These are phyloP conservation scores for Nigrograna mackinnonii DNA, from an alignment of 2,329 filamentous ascomycete species.

Conservation along the genomic window DNA sequence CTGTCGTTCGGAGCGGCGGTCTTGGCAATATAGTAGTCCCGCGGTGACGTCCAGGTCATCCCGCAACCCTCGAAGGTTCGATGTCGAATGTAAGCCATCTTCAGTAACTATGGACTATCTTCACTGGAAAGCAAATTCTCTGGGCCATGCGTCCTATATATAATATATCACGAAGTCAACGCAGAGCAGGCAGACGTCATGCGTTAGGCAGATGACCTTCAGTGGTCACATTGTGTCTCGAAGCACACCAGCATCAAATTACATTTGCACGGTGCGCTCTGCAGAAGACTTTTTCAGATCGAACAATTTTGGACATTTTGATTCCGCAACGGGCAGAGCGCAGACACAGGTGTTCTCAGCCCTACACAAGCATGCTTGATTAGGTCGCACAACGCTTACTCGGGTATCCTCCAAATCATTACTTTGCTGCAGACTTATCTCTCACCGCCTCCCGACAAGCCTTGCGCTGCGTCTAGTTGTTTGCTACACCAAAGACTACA, in stretches of 20 bases:
- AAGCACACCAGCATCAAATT: neutral
- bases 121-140: neutral
- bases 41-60: slow-evolving; percentile 22
- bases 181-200: neutral
- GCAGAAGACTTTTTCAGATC: no score
- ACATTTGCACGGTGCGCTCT: neutral
- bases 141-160: neutral
- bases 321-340: no score
- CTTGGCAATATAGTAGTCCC: slow-evolving; percentile 14
- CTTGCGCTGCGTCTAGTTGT: no score
- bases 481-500: no score
- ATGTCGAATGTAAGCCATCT: slow-evolving; percentile 38
- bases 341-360: no score
- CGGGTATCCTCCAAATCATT: no score
- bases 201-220: neutral
- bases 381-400: no score
- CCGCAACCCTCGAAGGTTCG: slow-evolving; percentile 38
- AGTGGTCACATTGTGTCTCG: slow-evolving; percentile 2
- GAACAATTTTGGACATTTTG: no score
- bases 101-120: neutral
- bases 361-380: no score
- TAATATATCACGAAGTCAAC: neutral
- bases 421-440: no score
- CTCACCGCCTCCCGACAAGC: no score
- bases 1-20: slow-evolving; percentile 12